Conservation (phyloP, 2,329 filamentous ascomycete genomes). For the Fusarium agapanthi region DNA sequence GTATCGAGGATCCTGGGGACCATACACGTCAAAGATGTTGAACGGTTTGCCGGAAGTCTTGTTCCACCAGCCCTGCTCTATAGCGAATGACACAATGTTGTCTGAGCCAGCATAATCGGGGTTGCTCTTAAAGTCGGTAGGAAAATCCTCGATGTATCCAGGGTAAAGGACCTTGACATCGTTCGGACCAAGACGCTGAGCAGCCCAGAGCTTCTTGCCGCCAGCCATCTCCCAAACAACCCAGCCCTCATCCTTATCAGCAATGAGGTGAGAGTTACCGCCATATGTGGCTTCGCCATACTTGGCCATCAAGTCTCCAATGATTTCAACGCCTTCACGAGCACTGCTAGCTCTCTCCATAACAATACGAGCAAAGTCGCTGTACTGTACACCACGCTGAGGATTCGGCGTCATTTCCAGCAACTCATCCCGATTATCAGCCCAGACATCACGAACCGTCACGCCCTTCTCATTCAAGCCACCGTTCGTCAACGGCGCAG, state of each 20-base stretch:
- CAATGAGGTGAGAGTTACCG: constrained; percentile 37
- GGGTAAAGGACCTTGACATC: constrained; percentile 38
- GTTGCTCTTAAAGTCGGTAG: constrained; percentile 13
- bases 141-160: constrained; percentile 36
- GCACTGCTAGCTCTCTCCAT: constrained; percentile 36
- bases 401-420: constrained; percentile 37
- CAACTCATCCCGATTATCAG: constrained; percentile 35
- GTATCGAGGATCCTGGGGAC: constrained; percentile 31
- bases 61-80: constrained; percentile 38
- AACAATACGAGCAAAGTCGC: constrained; percentile 36
- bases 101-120: constrained; percentile 30
- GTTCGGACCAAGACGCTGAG: constrained; percentile 31
- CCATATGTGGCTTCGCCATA: constrained; percentile 37
- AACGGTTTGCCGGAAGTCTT: constrained; percentile 27
- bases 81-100: constrained; percentile 36
- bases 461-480: constrained; percentile 38
- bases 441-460: constrained; percentile 37
- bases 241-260: constrained; percentile 38
- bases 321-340: constrained; percentile 33
- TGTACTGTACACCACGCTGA: constrained; percentile 36
- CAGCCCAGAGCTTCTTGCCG: constrained; percentile 36
- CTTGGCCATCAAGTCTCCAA: constrained; percentile 25
- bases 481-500: constrained; percentile 33
- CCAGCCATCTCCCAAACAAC: constrained; percentile 40
- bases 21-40: constrained; percentile 37